Base-by-base conservation (phyloP, 768 basidiomycete species). In the Pisolithus tinctorius region DNA sequence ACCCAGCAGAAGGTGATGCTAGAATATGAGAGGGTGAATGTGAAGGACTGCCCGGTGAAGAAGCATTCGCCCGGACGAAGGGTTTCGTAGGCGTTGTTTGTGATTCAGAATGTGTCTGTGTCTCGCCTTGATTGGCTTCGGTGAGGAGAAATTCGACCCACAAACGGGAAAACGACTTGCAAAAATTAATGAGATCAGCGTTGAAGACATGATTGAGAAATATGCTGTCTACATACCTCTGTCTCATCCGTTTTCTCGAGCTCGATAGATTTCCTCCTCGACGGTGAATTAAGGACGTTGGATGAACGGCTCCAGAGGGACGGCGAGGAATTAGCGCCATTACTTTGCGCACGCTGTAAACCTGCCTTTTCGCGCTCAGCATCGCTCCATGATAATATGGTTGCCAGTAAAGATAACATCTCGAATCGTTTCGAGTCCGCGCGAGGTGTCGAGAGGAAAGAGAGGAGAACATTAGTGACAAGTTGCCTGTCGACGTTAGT, bases 141-240 rank as follows among this genome's bases (percentile, higher is more conserved):
- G 93, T 95, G 55, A 99, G 83, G 4, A 99, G 78, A 65, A 95
- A 99, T 67, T 99, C 96, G 44, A 99, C 95, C 86, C 93, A 99
- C 10, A 97, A 79, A 44, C 93, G 88, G 37, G 92, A 94, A 72
- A 99, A 99, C 0, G 93, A 95, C 94, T 98, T 57, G 27, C 25
- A 36, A 6, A 45, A 17, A 36, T 31, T 2, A 53, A 56, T 57
- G 13, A 8, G 34, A 29, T 31, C 20, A 20, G 34, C 14, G 13
- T 16, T 14, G 27, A 37, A 23, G 29, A 44, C 20, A 50, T 20
- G 36, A 23, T 7, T 34, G 25, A 9, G 20, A 47, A 30, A 49
- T 17, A 27, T 11, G 20, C 36, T 1, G 63, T 74, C 4, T 55
- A 88, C 89, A 77, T 55, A 88, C 89, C 78, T 92, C 89, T 4